phyloP scores from a whole-genome alignment of 306 rosid genomes.

The Fagus sylvatica region DNA sequence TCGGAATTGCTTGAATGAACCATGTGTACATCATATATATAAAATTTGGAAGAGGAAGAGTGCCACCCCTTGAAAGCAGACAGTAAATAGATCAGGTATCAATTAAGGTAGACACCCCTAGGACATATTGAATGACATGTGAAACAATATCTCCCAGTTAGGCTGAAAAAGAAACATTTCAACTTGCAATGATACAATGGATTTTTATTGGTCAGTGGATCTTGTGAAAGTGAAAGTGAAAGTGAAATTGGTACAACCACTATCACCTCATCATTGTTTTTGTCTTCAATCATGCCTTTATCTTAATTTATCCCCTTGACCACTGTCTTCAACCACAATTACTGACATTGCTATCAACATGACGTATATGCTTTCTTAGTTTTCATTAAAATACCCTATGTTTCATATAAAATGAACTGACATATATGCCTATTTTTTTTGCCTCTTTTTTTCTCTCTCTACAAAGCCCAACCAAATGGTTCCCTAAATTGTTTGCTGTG shows the following conservation, averaged over 20 bases:
- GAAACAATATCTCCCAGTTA: neutral
- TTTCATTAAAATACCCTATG: neutral
- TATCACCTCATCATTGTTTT: conserved; percentile 1
- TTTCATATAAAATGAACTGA: conserved; percentile 18
- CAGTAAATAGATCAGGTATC: neutral
- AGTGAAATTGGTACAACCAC: neutral
- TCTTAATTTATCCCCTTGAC: conserved; percentile 2
- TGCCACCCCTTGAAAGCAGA: neutral
- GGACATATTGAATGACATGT: neutral
- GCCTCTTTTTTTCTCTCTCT: neutral
- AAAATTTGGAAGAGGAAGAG: neutral
- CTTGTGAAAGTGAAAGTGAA: neutral
- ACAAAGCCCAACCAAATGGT: neutral
- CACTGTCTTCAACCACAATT: conserved; percentile 8
- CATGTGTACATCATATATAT: neutral
- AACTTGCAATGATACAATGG: neutral
- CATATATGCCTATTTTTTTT: neutral
- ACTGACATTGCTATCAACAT: neutral
- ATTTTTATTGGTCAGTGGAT: neutral
- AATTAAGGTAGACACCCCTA: neutral
- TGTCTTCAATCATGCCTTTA: conserved; percentile 24
- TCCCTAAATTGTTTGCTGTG: neutral
- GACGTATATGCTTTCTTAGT: neutral
- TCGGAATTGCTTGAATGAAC: neutral
- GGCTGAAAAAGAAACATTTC: neutral